Evolutionary conservation across 176 grass and related monocot genomes (phyloP).

Genomic region (Oryza rufipogon): DNA sequence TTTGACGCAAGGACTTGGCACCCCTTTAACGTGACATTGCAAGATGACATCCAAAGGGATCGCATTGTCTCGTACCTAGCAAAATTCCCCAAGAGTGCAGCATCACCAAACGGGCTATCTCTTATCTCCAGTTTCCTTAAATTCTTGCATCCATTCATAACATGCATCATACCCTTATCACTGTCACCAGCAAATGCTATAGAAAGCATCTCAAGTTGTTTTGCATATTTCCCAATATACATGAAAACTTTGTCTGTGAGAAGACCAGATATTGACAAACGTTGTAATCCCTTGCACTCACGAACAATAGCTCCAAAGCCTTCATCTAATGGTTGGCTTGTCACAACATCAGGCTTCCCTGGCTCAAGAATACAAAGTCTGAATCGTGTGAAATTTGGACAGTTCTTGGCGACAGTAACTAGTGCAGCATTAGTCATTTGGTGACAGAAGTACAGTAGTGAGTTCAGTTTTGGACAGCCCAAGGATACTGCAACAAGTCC

Average conservation of each 20-base stretch:
- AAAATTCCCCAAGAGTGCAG: constrained; percentile 65
- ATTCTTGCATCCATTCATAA: constrained; percentile 78
- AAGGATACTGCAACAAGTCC: constrained; percentile 80
- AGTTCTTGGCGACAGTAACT: constrained; percentile 68
- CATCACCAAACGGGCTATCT: constrained; percentile 80
- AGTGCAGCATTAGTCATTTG: constrained; percentile 95
- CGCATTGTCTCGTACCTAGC: constrained; percentile 93
- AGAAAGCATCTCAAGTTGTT: constrained; percentile 84
- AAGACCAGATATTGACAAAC: constrained; percentile 72
- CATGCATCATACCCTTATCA: constrained; percentile 73
- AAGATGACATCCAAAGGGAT: constrained; percentile 99
- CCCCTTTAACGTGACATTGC: constrained; percentile 74
- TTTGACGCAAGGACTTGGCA: constrained; percentile 69
- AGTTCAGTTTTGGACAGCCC: constrained; percentile 73
- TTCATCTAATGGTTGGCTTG: constrained; percentile 67
- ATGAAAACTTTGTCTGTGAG: constrained; percentile 78
- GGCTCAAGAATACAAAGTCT: constrained; percentile 79
- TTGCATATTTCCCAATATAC: constrained; percentile 74
- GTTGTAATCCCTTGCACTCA: constrained; percentile 58
- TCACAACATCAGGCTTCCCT: constrained; percentile 61
- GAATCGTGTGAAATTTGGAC: constrained; percentile 79
- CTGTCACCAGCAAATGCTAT: constrained; percentile 86
- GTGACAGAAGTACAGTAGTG: constrained; percentile 80
- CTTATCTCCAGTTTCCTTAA: constrained; percentile 81
- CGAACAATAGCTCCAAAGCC: constrained; percentile 83